These are phyloP conservation scores for Colletotrichum salicis DNA, from an alignment of 2,329 filamentous ascomycete species.

Conservation along the genomic window DNA sequence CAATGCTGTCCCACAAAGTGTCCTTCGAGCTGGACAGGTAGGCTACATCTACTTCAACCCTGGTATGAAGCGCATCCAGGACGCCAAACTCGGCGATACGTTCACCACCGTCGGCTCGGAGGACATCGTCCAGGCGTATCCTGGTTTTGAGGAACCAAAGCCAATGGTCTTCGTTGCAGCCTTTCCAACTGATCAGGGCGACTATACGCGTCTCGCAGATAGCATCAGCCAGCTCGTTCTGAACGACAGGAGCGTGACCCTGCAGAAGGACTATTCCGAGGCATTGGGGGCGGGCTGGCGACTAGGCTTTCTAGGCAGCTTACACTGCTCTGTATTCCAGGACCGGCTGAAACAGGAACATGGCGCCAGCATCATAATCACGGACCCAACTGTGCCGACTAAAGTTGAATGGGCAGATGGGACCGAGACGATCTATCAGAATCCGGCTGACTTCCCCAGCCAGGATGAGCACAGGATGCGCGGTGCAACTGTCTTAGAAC, in stretches of 20 bases:
- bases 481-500: slow-evolving; percentile 60
- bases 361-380: slow-evolving; percentile 94
- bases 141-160: slow-evolving; percentile 96
- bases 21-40: slow-evolving; percentile 89
- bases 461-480: slow-evolving; percentile 59
- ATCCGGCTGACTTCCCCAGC: slow-evolving; percentile 89
- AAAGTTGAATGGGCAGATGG: slow-evolving; percentile 84
- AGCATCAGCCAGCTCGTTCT: slow-evolving; percentile 93
- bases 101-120: slow-evolving; percentile 86
- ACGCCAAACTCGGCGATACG: slow-evolving; percentile 96
- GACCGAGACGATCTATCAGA: slow-evolving; percentile 81
- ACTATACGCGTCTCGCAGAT: slow-evolving; percentile 88
- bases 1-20: slow-evolving; percentile 81
- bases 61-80: slow-evolving; percentile 96
- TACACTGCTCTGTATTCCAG: slow-evolving; percentile 99
- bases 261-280: slow-evolving; percentile 94
- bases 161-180: slow-evolving; percentile 99
- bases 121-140: slow-evolving; percentile 79
- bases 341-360: slow-evolving; percentile 95
- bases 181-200: slow-evolving; percentile 90
- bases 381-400: slow-evolving; percentile 92
- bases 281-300: slow-evolving; percentile 94
- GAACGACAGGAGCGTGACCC: slow-evolving; percentile 93
- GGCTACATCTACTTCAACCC: slow-evolving; percentile 98
- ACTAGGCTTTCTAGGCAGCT: slow-evolving; percentile 91